Base-by-base conservation (phyloP, 1,284 basidiomycete species). In the Trichosporon coremiiforme region DNA sequence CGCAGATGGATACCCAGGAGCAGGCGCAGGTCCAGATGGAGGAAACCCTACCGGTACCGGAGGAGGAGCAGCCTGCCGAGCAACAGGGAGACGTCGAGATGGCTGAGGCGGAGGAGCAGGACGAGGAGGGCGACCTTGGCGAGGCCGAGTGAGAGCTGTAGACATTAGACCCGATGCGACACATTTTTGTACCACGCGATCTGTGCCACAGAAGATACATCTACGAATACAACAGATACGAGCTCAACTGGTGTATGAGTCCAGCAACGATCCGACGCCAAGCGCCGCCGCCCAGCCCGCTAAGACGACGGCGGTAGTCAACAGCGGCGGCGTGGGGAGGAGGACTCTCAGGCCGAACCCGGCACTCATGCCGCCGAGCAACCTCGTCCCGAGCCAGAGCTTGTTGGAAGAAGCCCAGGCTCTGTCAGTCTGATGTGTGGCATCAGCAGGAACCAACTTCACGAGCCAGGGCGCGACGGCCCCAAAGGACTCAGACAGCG, bases 361-460 rank as follows among this genome's bases (percentile, higher is more conserved):
- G 6, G 89, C 87, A 17, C 91, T 90, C 90, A 95, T 91, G 0
- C 93, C 93, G 20, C 93, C 92, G 0, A 95, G 85, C 5, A 94
- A 85, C 73, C 93, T 91, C 22, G 93, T 87, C 6, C 94, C 89
- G 1, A 93, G 85, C 93, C 93, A 95, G 75, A 92, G 90, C 15
- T 90, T 87, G 81, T 94, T 90, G 3, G 84, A 65, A 85, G 87
- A 74, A 88, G 33, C n/a, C 79, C 79, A 81, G 8, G 73, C 67
- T 2, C 36, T 63, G 15, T 62, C 57, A 8, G 35, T 3, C 15
- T 33, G 8, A 4, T 60, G 31, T 35, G 66, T 20, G 45, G 60
- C 13, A 29, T n/a, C 13, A 31, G 20, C 69, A 20, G 66, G 22
- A 9, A 63, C 50, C 15, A 36, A 4, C 2, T 9, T 22, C 20